phyloP scores from a whole-genome alignment of 306 rosid species.

The Vigna unguiculata region DNA sequence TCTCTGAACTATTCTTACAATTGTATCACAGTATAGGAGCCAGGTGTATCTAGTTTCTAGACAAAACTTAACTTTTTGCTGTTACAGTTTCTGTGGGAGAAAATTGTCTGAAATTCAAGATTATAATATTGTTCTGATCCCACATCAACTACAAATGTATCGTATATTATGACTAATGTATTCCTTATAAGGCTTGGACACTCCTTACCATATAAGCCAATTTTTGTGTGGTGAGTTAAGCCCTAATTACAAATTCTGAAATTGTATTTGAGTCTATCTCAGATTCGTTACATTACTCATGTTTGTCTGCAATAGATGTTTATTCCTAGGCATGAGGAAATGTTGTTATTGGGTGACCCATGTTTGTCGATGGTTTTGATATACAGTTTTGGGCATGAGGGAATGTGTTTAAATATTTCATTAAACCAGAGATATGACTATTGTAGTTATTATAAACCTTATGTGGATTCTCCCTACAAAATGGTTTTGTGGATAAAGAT shows the following conservation, averaged over 20 bases:
- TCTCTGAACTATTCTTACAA: not conserved
- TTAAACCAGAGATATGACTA: not conserved
- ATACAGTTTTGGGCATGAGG: not conserved
- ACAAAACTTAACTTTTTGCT: conserved; percentile 7
- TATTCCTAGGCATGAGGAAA: not conserved
- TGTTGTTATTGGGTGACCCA: not conserved
- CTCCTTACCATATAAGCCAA: not conserved
- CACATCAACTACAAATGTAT: not conserved
- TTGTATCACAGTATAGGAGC: not conserved
- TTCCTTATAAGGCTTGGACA: not conserved
- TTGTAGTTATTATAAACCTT: not conserved
- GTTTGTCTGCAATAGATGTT: not conserved
- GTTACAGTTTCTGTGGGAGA: conserved; percentile 13
- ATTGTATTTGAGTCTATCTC: not conserved
- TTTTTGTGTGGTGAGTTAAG: not conserved
- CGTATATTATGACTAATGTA: not conserved
- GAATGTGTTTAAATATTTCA: not conserved
- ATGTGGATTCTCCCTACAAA: not conserved
- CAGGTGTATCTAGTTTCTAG: not conserved
- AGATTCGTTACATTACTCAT: not conserved
- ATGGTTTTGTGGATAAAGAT: not conserved
- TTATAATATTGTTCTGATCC: not conserved
- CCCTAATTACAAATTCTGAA: not conserved
- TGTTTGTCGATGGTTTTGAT: not conserved
- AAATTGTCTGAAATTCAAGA: conserved; percentile 3